Evolutionary conservation across 257 asterid species (phyloP).

Genomic region (Capsicum rhomboideum): DNA sequence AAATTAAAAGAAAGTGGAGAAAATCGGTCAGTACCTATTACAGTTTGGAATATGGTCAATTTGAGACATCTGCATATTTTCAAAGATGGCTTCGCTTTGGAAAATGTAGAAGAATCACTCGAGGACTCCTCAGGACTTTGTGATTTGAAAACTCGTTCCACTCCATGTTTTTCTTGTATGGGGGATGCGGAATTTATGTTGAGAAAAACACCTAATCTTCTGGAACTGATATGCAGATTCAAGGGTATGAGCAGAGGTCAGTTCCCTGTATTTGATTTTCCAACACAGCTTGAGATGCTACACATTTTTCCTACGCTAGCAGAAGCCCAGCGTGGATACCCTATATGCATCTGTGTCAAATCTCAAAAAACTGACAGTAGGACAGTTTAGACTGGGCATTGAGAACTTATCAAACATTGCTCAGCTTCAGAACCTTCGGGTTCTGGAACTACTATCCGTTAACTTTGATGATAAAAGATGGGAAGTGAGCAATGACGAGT

Average conservation of each 20-base stretch:
- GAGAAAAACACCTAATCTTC: no score
- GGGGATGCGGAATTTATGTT: no score
- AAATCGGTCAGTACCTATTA: not conserved
- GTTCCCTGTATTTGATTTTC: not conserved
- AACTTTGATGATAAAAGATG: not conserved
- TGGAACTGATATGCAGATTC: not conserved
- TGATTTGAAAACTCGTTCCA: no score
- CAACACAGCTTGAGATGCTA: not conserved
- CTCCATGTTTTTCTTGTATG: no score
- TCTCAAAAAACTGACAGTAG: not conserved
- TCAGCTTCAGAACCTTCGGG: not conserved
- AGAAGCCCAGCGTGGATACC: not conserved
- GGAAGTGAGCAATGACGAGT: not conserved
- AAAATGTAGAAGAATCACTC: not conserved
- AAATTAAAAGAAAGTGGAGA: not conserved
- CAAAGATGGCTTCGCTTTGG: not conserved
- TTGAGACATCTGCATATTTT: constrained; percentile 1
- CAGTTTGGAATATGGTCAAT: constrained; percentile 1
- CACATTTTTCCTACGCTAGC: not conserved
- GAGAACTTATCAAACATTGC: not conserved
- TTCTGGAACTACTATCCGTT: not conserved
- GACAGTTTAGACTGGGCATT: not conserved
- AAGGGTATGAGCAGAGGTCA: not conserved
- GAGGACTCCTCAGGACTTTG: not conserved
- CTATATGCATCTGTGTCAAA: not conserved